These are phyloP conservation scores for Salix suchowensis DNA, from an alignment of 345 rosid genomes.

Conservation along the genomic window DNA sequence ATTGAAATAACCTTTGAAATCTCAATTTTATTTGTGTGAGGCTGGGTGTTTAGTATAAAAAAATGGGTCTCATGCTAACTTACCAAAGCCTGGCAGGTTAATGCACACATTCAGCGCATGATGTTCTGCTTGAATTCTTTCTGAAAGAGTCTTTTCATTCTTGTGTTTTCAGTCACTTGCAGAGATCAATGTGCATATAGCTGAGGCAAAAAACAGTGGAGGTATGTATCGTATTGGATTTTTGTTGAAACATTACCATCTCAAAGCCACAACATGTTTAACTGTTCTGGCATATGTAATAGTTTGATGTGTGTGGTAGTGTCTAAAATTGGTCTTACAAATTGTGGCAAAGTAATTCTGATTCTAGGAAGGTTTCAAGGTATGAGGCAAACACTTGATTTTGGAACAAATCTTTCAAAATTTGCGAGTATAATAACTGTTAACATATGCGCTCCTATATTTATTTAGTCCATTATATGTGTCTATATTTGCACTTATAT, in stretches of 20 bases:
- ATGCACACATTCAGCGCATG: background rate
- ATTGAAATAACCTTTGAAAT: background rate
- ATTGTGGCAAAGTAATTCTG: background rate
- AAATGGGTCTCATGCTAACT: background rate
- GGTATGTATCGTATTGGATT: constrained; percentile 39
- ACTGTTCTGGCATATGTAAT: background rate
- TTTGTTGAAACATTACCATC: constrained; percentile 10
- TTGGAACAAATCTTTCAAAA: background rate
- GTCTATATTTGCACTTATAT: background rate
- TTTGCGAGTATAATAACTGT: background rate
- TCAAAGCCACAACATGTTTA: background rate
- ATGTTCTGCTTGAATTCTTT: constrained; percentile 14
- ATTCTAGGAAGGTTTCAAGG: background rate
- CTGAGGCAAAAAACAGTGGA: constrained; percentile 82
- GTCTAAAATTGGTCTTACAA: background rate
- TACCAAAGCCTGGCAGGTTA: background rate
- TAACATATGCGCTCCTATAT: background rate
- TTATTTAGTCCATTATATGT: background rate
- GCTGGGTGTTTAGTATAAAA: background rate
- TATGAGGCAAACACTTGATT: background rate
- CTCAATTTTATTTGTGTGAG: background rate
- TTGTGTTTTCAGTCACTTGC: constrained; percentile 72
- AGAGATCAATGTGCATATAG: constrained; percentile 71
- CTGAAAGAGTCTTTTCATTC: constrained; percentile 26
- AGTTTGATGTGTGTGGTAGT: background rate